Base-by-base conservation (phyloP, 2,329 filamentous ascomycete species). In the Tolypocladium nubicola region DNA sequence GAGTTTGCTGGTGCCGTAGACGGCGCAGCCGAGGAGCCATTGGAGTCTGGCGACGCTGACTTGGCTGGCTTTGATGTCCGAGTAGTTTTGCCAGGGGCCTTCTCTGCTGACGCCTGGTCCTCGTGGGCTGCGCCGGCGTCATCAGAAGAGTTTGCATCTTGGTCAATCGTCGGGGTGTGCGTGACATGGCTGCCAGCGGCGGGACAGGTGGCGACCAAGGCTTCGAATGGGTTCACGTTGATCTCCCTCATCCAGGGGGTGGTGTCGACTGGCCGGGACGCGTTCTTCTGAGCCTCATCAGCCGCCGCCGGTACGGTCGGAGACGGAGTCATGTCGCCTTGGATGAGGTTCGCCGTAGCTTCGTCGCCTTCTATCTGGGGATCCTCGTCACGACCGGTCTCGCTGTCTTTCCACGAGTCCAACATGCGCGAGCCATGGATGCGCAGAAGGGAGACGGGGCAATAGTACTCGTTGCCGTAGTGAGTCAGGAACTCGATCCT, bases 401-500 rank as follows among this genome's bases (percentile, higher is more conserved):
- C 90, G 57, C 89, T 86, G 57, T 96, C 89, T 68, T 93, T 90
- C 76, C 89, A 90, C 57, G 93, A 92, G 69, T 99, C 91, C 65
- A 97, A 84, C 85, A 99, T 88, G 77, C 96, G 94, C 0, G 93
- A 96, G 8, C 94, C 94, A 71, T 99, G 94, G 6, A 99, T 88
- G 56, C 94, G 84, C 56, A 99, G 77, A 21, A 99, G 74, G 59
- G 93, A 97, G 19, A 99, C 77, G 0, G 94, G 94, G 67, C 94
- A 99, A 70, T 96, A 99, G 70, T 89, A 99, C 69, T 99, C 94
- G 64, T 92, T 96, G 10, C 94, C 94, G 70, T 93, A 99, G 69
- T 99, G 93, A 5, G 85, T 90, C 53, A 97, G 71, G 62, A 97
- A 94, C 68, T 99, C 94, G 58, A 99, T 85, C 30, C 90, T 85